Conservation (phyloP, 345 rosid species). For the Turritis glabra region DNA sequence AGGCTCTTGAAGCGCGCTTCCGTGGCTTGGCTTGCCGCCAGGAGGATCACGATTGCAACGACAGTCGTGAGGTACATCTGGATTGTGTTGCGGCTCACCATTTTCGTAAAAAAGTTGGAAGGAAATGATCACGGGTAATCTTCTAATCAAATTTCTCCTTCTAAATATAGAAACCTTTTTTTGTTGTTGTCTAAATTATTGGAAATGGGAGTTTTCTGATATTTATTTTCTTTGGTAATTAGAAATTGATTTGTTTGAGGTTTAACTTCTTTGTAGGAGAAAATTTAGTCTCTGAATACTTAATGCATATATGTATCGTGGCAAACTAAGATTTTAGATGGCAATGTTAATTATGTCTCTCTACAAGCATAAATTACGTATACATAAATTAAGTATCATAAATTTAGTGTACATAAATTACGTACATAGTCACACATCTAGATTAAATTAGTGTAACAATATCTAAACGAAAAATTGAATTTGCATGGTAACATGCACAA, state of each 20-base stretch:
- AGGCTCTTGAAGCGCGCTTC: conserved; percentile 16
- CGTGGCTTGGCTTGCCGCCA: background rate
- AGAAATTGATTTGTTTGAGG: conserved; percentile 15
- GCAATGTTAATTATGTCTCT: too few relatives aligned
- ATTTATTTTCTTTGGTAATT: conserved; percentile 5
- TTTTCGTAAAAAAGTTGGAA: background rate
- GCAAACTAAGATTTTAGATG: background rate
- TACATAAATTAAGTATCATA: too few relatives aligned
- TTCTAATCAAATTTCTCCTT: background rate
- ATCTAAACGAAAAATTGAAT: too few relatives aligned
- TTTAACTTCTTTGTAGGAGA: conserved; percentile 27
- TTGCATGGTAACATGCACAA: too few relatives aligned
- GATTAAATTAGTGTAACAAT: too few relatives aligned
- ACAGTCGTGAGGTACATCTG: conserved; percentile 9
- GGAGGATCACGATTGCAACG: conserved; percentile 2
- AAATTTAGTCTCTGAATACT: background rate
- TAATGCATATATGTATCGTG: background rate
- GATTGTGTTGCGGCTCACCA: conserved; percentile 31
- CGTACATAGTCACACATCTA: too few relatives aligned
- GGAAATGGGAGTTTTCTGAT: conserved; percentile 9
- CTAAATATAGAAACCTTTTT: conserved; percentile 16
- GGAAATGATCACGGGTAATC: background rate
- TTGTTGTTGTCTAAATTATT: conserved; percentile 3
- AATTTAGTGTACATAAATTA: too few relatives aligned
- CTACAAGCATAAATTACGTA: too few relatives aligned